Base-by-base conservation (phyloP, 2,329 filamentous ascomycete species). In the Plectosphaerella plurivora region DNA sequence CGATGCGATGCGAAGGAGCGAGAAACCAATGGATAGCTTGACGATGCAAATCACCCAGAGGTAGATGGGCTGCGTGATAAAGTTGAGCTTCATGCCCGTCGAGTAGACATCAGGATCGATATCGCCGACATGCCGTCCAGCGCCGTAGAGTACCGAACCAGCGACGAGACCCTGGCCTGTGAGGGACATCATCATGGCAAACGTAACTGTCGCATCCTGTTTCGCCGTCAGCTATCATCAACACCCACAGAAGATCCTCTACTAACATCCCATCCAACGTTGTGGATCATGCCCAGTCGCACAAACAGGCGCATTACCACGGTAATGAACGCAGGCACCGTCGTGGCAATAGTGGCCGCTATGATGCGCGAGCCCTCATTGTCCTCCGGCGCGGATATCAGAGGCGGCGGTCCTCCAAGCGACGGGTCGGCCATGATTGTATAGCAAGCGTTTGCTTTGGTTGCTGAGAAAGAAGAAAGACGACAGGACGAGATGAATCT, bases 301-400 rank as follows among this genome's bases (percentile, higher is more conserved):
- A 79, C 78, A 53, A 75, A 77, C 35, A 72, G 60, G 28, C 76
- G 70, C n/a, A 72, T 60, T 5, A 68, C 7, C 1, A 77, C 71
- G 1, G 68, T 61, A 10, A 75, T 47, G 0, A 68, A 59, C 2
- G 74, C 70, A 12, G 70, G 42, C 1, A 62, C 59, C 14, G 71
- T 69, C 47, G 76, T 65, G 1, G 68, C 53, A 10, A 70, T 59
- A 2, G 71, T 71, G 11, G 73, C 70, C 1, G 65, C 65, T 12
- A 78, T 61, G n/a, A 78, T 71, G 12, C 63, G 57, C 11, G 58
- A 57, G 1, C 65, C 63, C 51, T 68, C 72, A 52, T 66, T 66
- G 49, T 69, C 73, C 12, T 62, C 53, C 12, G 15, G 4, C 20
- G 12, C 36, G 20, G 28, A 48, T 20, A 24, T 18, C 18, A 41